Evolutionary conservation across 2,329 filamentous ascomycete genomes (phyloP), one percentile per base, ranked within the genome.

Genomic region (Ascochyta clinopodiicola): DNA sequence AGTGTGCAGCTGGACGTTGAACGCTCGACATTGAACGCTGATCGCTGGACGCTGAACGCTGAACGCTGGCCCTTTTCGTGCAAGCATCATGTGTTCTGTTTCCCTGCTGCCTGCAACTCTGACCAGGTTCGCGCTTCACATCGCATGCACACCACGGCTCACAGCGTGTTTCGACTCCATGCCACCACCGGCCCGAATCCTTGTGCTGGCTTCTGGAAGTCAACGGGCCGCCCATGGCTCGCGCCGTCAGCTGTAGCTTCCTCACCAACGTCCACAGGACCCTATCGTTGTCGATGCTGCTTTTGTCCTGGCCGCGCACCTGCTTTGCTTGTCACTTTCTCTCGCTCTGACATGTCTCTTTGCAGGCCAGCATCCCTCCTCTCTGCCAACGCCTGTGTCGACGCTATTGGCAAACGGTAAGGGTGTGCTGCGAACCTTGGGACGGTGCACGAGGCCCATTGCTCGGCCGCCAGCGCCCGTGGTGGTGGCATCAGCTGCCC

Each of bases 401-500:
- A 17, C 40, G 31, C 40, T 32, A 21, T 46, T 42, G 34, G 2
- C 46, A 25, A 27, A 22, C 36, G 44, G 38, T 43, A 43, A 50
- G 52, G 52, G 36, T 56, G 52, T 46, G 52, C 46, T 50, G 52
- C 46, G 31, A 56, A 56, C 52, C 49, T 49, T 50, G 36, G 45
- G 31, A 46, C 42, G 42, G 46, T 56, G 52, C 52, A 56, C 52
- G 46, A 56, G 52, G 49, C 32, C 49, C n/a, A 22, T 45, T 21
- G 42, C 49, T 47, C 52, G 19, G 36, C 52, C 42, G 32, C 52
- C 24, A 51, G 52, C 43, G 37, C 42, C 47, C 47, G 25, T 43
- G 42, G 37, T 27, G 37, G 43, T 55, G 55, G 44, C 60, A 59
- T 59, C 57, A 61, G 55, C 55, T 63, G 60, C 59, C 62, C 63